These are phyloP conservation scores for Fusarium stilboides DNA, from an alignment of 2,329 filamentous ascomycete species.

Conservation along the genomic window DNA sequence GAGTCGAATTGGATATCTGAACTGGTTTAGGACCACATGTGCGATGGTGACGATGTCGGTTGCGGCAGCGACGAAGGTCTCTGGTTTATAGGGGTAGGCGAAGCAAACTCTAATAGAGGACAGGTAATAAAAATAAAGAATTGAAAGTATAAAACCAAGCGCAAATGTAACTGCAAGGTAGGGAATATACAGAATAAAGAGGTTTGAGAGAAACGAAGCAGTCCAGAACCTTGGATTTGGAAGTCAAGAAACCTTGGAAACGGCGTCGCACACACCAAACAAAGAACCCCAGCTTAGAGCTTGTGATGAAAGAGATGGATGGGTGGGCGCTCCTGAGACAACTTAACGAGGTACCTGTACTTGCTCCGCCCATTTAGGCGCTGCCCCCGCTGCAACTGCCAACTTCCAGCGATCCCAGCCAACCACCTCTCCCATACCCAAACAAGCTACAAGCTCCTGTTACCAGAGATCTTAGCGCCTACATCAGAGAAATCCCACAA, in stretches of 20 bases:
- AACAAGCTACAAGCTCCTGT: slow-evolving; percentile 26
- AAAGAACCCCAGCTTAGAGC: slow-evolving; percentile 10
- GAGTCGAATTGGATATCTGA: slow-evolving; percentile 30
- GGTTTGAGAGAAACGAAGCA: slow-evolving; percentile 17
- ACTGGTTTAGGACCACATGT: slow-evolving; percentile 48
- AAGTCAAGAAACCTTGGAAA: slow-evolving; percentile 45
- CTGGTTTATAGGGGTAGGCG: slow-evolving; percentile 25
- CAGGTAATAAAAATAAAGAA: slow-evolving; percentile 4
- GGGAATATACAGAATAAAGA: slow-evolving; percentile 18
- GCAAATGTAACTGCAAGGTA: not conserved
- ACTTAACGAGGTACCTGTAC: slow-evolving; percentile 27
- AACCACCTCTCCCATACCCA: slow-evolving; percentile 23
- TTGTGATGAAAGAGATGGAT: slow-evolving; percentile 41
- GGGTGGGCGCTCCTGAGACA: slow-evolving; percentile 41
- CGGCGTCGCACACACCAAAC: slow-evolving; percentile 34
- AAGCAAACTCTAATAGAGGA: slow-evolving; percentile 9
- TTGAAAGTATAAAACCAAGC: slow-evolving; percentile 3
- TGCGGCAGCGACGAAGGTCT: slow-evolving; percentile 44
- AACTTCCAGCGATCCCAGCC: slow-evolving; percentile 19
- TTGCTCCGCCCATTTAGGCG: slow-evolving; percentile 27
- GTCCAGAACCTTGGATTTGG: slow-evolving; percentile 8
- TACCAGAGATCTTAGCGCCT: slow-evolving; percentile 39
- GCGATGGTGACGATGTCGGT: slow-evolving; percentile 35
- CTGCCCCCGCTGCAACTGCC: slow-evolving; percentile 35
- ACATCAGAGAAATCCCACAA: slow-evolving; percentile 8